A percentile compares a stretch with the other conserved stretches of the same genome.
Evolutionary conservation across 2,329 filamentous ascomycete genomes (phyloP).

Genomic region (Zymoseptoria brevis): DNA sequence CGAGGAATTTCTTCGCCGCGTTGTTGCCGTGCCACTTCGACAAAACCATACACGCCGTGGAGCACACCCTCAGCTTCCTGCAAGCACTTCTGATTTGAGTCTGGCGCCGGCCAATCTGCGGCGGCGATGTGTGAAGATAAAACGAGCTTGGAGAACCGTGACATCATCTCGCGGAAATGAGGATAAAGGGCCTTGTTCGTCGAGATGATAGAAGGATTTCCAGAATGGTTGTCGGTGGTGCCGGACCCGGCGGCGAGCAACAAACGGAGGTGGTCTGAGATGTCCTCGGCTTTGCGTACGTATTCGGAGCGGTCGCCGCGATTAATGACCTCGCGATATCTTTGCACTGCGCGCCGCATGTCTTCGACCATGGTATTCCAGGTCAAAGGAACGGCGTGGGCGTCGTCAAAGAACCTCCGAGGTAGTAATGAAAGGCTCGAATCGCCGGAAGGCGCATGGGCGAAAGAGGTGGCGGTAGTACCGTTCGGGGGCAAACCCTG

Average conservation of each 20-base stretch:
- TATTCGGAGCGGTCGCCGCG: constrained; percentile 80
- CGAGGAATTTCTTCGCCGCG: constrained; percentile 86
- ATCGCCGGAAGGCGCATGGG: constrained; percentile 37
- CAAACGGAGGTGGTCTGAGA: constrained; percentile 88
- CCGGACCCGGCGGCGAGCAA: constrained; percentile 92
- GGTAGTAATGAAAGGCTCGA: constrained; percentile 48
- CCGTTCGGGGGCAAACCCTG: constrained; percentile 41
- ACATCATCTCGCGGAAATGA: constrained; percentile 99
- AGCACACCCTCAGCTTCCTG: constrained; percentile 97
- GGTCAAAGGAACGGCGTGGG: constrained; percentile 68
- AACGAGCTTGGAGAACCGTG: constrained; percentile 97
- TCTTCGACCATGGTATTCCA: constrained; percentile 88
- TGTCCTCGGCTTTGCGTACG: constrained; percentile 90
- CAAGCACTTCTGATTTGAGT: constrained; percentile 89
- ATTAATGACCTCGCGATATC: constrained; percentile 82
- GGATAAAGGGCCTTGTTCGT: constrained; percentile 96
- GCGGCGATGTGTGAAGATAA: constrained; percentile 96
- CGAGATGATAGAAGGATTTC: constrained; percentile 97
- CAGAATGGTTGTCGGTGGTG: constrained; percentile 97
- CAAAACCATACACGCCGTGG: constrained; percentile 88
- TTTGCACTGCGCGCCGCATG: constrained; percentile 84
- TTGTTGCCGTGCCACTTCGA: constrained; percentile 89
- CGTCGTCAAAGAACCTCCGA: constrained; percentile 84
- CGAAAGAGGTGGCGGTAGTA: constrained; percentile 48
- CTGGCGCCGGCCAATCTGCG: constrained; percentile 87